Evolutionary conservation across 768 basidiomycete species (phyloP).

Genomic region (Cystofilobasidium ferigula): DNA sequence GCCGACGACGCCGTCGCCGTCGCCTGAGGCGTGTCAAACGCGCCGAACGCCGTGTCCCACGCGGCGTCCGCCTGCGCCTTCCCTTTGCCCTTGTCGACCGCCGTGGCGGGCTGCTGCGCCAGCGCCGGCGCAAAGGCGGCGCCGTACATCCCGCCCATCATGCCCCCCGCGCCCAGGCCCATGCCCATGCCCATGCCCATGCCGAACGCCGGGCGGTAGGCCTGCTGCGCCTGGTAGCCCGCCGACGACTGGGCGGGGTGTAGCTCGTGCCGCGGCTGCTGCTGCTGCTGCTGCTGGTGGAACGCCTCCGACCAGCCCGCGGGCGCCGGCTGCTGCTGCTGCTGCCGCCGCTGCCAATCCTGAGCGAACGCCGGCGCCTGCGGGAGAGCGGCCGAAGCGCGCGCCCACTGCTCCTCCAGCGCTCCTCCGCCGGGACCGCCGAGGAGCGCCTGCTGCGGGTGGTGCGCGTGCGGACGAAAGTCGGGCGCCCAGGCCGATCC

Average conservation of each 20-base stretch:
- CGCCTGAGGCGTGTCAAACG: neutral
- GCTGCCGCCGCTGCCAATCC: neutral
- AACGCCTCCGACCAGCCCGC: neutral
- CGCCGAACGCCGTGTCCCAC: neutral
- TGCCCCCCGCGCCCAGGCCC: neutral
- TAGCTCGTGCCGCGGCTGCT: neutral
- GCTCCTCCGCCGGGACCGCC: too few species aligned
- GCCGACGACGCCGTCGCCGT: neutral
- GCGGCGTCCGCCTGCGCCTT: neutral
- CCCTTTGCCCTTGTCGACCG: constrained; percentile 4
- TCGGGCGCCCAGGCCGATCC: neutral
- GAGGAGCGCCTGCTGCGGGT: neutral
- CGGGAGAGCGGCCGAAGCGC: neutral
- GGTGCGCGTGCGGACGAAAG: too few species aligned
- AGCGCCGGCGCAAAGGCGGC: neutral
- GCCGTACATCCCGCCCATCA: neutral
- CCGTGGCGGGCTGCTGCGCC: neutral
- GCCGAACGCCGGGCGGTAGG: neutral
- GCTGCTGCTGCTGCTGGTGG: neutral
- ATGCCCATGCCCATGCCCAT: neutral
- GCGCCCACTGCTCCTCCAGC: neutral
- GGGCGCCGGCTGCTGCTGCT: neutral
- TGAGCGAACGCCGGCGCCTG: neutral
- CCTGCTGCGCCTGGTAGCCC: neutral
- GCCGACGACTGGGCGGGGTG: too few species aligned